These are phyloP conservation scores for Trichoderma koningiopsis DNA, from an alignment of 2,329 filamentous ascomycete genomes.

Conservation along the genomic window DNA sequence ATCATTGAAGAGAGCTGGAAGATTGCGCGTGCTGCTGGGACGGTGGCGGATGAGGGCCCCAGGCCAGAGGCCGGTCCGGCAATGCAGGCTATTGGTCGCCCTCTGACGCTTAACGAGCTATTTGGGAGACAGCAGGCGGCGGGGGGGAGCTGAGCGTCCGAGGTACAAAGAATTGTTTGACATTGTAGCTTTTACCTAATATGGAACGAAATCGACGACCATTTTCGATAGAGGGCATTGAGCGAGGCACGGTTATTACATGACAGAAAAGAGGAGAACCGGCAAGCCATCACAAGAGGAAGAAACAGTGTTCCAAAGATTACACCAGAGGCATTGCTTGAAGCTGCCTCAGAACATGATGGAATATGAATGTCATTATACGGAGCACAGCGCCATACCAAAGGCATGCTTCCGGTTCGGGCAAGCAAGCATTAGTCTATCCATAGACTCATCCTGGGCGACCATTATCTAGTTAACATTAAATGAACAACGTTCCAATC, in stretches of 20 bases:
- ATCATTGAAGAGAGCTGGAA: conserved; percentile 50
- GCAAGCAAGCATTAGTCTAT: conserved; percentile 32
- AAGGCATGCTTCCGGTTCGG: not conserved
- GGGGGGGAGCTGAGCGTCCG: not conserved
- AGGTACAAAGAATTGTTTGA: not conserved
- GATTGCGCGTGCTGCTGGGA: conserved; percentile 38
- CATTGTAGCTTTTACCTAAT: not conserved
- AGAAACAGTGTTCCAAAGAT: not conserved
- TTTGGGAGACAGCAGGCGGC: conserved; percentile 41
- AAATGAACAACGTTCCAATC: conserved; percentile 30
- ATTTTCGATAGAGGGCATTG: not conserved
- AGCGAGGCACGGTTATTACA: not conserved
- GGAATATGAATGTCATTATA: not conserved
- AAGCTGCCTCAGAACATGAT: not conserved
- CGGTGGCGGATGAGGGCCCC: conserved; percentile 35
- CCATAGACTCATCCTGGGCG: conserved; percentile 31
- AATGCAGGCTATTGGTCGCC: conserved; percentile 48
- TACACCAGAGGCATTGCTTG: not conserved
- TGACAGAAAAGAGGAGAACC: not conserved
- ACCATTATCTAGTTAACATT: conserved; percentile 34
- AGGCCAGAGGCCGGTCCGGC: conserved; percentile 45
- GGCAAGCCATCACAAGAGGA: not conserved
- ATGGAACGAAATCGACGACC: not conserved
- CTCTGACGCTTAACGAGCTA: conserved; percentile 49
- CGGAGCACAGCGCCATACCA: not conserved